Evolutionary conservation across 768 basidiomycete species (phyloP).

Genomic region (Gymnopilus dilepis): DNA sequence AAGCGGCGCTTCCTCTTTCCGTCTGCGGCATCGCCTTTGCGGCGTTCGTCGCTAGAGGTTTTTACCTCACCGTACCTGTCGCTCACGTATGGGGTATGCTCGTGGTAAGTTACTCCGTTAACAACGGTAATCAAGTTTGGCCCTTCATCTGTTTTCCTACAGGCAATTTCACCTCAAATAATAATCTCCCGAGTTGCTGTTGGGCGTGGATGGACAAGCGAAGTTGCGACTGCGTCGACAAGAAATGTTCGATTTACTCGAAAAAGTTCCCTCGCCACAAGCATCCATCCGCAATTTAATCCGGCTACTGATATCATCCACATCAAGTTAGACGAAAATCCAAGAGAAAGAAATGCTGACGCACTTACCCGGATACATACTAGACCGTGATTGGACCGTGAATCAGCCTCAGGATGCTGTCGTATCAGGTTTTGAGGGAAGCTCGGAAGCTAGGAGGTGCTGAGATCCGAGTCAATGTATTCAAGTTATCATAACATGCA

Average conservation of each 20-base stretch:
- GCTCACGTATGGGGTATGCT: slow-evolving; percentile 2
- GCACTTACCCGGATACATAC: too few species aligned
- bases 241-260: background rate
- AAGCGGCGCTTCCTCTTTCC: background rate
- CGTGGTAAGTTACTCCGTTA: background rate
- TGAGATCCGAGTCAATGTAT: too few species aligned
- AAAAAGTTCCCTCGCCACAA: background rate
- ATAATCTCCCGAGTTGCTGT: background rate
- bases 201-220: background rate
- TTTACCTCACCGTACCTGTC: background rate
- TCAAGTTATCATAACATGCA: too few species aligned
- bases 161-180: background rate
- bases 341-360: too few species aligned
- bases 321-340: background rate
- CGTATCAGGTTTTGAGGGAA: too few species aligned
- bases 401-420: too few species aligned
- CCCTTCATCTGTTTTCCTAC: too few species aligned
- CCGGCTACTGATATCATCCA: background rate
- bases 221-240: background rate
- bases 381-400: too few species aligned
- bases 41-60: background rate
- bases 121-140: too few species aligned
- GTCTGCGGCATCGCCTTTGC: background rate
- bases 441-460: too few species aligned
- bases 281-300: too few species aligned